phyloP scores from a whole-genome alignment of 139 green algal species.

The Axilococcus clingmanii region DNA sequence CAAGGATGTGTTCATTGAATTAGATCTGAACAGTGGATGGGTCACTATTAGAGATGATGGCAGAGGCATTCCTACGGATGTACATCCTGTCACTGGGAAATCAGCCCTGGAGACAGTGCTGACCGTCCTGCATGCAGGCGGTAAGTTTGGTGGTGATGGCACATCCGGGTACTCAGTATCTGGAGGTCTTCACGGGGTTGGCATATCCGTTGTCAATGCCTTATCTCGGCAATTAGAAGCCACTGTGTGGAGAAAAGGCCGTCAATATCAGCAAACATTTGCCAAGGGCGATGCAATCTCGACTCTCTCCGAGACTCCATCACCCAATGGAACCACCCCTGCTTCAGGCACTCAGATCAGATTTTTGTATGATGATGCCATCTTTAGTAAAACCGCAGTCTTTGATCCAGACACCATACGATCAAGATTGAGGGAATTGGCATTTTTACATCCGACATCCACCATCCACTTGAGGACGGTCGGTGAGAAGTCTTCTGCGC shows the following conservation, averaged over 20 bases:
- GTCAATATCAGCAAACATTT: slow-evolving; percentile 60
- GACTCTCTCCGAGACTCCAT: not conserved
- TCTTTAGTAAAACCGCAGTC: slow-evolving; percentile 53
- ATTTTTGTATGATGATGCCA: slow-evolving; percentile 74
- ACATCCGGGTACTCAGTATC: slow-evolving; percentile 71
- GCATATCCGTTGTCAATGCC: slow-evolving; percentile 92
- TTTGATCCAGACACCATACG: slow-evolving; percentile 76
- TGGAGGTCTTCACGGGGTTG: slow-evolving; percentile 94
- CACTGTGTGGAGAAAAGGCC: slow-evolving; percentile 54
- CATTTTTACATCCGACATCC: slow-evolving; percentile 85
- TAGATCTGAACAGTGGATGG: slow-evolving; percentile 52
- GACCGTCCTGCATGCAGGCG: slow-evolving; percentile 89
- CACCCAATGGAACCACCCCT: slow-evolving; percentile 12
- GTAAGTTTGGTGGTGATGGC: slow-evolving; percentile 94
- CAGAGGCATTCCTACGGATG: slow-evolving; percentile 85
- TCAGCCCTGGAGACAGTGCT: slow-evolving; percentile 76
- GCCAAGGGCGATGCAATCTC: slow-evolving; percentile 39
- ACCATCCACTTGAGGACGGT: slow-evolving; percentile 40
- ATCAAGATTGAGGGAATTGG: slow-evolving; percentile 80
- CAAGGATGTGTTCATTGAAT: slow-evolving; percentile 37
- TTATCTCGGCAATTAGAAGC: slow-evolving; percentile 73
- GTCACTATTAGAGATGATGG: slow-evolving; percentile 85
- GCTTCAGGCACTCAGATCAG: slow-evolving; percentile 57
- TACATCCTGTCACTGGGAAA: slow-evolving; percentile 79
- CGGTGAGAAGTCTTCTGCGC: not conserved